These are phyloP conservation scores for Eimeria brunetti DNA, from an alignment of 169 alveolate genomes.

Conservation along the genomic window DNA sequence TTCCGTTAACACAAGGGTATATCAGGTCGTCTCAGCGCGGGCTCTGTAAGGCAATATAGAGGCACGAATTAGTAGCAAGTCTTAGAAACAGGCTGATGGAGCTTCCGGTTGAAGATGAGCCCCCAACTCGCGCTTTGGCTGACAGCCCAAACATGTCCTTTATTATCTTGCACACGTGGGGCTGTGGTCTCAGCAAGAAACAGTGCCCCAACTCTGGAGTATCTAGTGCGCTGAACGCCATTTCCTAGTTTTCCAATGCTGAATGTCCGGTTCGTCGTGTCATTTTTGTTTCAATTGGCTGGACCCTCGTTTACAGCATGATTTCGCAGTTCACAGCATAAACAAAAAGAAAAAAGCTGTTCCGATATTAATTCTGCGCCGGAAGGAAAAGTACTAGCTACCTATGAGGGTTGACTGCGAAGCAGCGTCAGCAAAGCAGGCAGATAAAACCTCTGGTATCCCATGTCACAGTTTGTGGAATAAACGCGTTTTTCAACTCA, in stretches of 20 bases:
- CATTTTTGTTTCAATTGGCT: not conserved
- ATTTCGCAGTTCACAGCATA: not conserved
- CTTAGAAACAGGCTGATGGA: not conserved
- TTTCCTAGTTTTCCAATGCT: not conserved
- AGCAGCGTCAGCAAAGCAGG: not conserved
- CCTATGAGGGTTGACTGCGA: too few species aligned
- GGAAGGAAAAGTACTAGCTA: too few species aligned
- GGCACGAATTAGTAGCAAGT: not conserved
- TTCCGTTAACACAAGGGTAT: not conserved
- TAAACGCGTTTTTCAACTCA: not conserved
- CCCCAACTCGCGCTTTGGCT: not conserved
- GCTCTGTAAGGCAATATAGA: not conserved
- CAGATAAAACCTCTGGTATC: too few species aligned
- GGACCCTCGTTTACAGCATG: not conserved
- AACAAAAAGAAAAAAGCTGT: too few species aligned
- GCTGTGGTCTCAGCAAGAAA: not conserved
- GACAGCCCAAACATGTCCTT: not conserved
- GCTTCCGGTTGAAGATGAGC: not conserved
- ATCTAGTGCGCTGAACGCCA: not conserved
- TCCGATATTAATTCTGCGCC: too few species aligned
- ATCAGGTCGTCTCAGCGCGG: not conserved
- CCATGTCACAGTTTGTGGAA: too few species aligned
- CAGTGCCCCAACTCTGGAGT: not conserved
- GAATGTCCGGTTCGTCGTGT: not conserved
- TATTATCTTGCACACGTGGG: not conserved